Evolutionary conservation across 2,329 filamentous ascomycete species (phyloP), one percentile per base, ranked within the genome.

Genomic region (Fonsecaea multimorphosa): DNA sequence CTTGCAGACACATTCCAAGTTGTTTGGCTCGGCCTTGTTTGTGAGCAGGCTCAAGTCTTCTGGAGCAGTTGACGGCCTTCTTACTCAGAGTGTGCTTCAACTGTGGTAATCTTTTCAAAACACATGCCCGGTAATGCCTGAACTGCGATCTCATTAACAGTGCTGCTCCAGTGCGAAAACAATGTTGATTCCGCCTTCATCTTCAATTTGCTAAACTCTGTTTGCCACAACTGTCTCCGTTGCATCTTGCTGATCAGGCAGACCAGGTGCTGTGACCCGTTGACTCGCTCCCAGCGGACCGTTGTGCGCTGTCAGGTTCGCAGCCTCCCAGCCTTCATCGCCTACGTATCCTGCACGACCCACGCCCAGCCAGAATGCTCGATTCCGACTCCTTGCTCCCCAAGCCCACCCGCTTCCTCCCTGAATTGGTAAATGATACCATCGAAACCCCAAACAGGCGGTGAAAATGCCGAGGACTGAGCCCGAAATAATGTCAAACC

Each of bases 401-500:
- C 93, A 97, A 0, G 91, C 88, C 92, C 93, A 97, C 14, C 93
- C 93, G 1, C 89, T 90, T 6, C 92, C 92, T n/a, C 85, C 84
- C 22, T 81, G 82, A 68, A 96, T 87, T 0, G 93, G 92, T 9
- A 95, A 80, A 75, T 97, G 92, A 75, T 97, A 97, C 80, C 89
- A 92, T 27, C 91, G 84, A 81, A 97, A 97, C 2, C 89, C 86
- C 71, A 94, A 87, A 75, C 89, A 88, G 22, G 91, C 86, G 40
- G 86, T 86, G 52, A 88, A 78, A 14, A 89, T 84, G 8, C 94
- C 94, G 68, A 97, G 90, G 12, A 91, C 70, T 62, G 89, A 90
- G n/a, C 94, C 94, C 68, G 91, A 92, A 1, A 97, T 79, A 70
- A 97, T 91, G 70, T 98, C 94, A 76, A 97, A 94, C n/a, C 89